Percentiles rank a stretch among this genome's conserved stretches.
Conservation (phyloP, 2,329 filamentous ascomycete species). For the Penicillium sp. region DNA sequence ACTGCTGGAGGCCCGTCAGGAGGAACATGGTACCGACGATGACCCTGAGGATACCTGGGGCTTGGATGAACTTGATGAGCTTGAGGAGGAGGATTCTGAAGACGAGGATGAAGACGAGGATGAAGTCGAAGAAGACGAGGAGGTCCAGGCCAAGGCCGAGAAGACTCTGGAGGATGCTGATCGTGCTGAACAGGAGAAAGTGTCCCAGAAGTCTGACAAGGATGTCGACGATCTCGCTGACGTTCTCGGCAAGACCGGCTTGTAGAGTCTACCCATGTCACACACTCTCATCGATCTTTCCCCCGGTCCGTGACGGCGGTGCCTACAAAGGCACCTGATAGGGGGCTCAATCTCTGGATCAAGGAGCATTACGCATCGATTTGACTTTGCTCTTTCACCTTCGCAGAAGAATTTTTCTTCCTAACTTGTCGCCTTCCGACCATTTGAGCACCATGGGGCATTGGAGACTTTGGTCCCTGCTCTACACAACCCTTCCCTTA, state of each 20-base stretch:
- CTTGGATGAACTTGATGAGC: slow-evolving; percentile 76
- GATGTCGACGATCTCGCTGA: slow-evolving; percentile 77
- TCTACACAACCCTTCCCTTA: slow-evolving; percentile 12
- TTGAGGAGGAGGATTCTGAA: slow-evolving; percentile 66
- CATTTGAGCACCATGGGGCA: slow-evolving; percentile 9
- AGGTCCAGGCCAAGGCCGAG: slow-evolving; percentile 48
- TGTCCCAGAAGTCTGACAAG: slow-evolving; percentile 67
- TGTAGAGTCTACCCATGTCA: slow-evolving; percentile 17
- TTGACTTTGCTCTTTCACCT: too few species aligned
- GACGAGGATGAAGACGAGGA: slow-evolving; percentile 65
- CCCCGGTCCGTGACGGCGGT: neutral
- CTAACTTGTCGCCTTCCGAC: too few species aligned
- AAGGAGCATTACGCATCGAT: too few species aligned
- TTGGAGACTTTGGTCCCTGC: slow-evolving; percentile 15
- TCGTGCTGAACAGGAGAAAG: slow-evolving; percentile 53
- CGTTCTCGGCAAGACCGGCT: slow-evolving; percentile 63
- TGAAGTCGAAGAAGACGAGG: slow-evolving; percentile 63
- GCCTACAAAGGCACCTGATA: too few species aligned
- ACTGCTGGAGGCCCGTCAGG: slow-evolving; percentile 70
- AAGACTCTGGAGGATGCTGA: slow-evolving; percentile 63
- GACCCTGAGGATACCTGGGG: slow-evolving; percentile 78
- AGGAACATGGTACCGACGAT: slow-evolving; percentile 54
- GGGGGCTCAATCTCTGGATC: too few species aligned
- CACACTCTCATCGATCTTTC: slow-evolving; percentile 3
- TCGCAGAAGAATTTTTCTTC: too few species aligned